These are phyloP conservation scores for Candida freyschussii DNA, from an alignment of 1,139 yeast genomes.

Conservation along the genomic window DNA sequence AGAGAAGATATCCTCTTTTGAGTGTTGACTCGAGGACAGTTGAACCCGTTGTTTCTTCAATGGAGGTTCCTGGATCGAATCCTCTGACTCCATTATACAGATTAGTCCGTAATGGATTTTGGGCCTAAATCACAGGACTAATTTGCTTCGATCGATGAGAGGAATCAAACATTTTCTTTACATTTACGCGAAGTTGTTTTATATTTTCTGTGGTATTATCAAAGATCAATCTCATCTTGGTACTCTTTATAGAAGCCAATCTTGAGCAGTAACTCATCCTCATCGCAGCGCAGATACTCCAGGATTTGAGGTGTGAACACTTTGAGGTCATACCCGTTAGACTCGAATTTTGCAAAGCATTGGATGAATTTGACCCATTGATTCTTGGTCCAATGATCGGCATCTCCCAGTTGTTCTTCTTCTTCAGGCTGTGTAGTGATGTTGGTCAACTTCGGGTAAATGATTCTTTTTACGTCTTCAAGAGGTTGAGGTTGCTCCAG, in stretches of 20 bases:
- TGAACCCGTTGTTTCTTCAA: conserved; percentile 5
- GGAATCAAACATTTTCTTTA: too few species aligned
- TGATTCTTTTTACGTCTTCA: background rate
- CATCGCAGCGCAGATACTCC: conserved; percentile 17
- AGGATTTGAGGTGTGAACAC: conserved; percentile 14
- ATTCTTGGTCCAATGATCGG: conserved; percentile 18
- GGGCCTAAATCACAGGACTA: too few species aligned
- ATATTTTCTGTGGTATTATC: background rate
- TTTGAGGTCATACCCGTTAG: conserved; percentile 7
- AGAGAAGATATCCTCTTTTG: background rate
- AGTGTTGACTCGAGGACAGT: background rate
- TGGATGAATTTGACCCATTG: conserved; percentile 23
- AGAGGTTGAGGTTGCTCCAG: background rate
- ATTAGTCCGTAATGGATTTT: too few species aligned
- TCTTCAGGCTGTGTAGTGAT: background rate
- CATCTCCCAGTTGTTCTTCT: conserved; percentile 11
- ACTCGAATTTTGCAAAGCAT: conserved; percentile 8
- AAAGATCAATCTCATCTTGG: conserved; percentile 3
- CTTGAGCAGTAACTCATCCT: conserved; percentile 18
- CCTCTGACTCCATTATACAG: conserved; percentile 6
- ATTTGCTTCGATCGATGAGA: too few species aligned
- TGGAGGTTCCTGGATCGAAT: conserved; percentile 7
- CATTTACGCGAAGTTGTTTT: too few species aligned
- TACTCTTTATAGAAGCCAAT: conserved; percentile 15
- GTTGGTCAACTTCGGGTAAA: too few species aligned